Evolutionary conservation across 2,329 filamentous ascomycete species (phyloP).

Genomic region (Akanthomyces uredinophilus): DNA sequence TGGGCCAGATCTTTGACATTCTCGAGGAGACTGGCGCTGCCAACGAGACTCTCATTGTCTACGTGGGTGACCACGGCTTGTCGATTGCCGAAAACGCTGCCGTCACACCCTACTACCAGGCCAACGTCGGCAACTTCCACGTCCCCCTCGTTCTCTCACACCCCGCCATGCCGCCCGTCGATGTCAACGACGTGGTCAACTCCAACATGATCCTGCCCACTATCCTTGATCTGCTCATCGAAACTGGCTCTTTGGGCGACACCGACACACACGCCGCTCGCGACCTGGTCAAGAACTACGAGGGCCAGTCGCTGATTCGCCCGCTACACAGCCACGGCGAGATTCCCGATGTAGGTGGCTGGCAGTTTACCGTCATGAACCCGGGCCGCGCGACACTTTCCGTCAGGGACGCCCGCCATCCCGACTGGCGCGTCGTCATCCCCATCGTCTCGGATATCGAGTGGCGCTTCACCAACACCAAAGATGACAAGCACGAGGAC

Average conservation of each 20-base stretch:
- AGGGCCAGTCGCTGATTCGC: conserved; percentile 32
- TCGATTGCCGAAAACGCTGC: conserved; percentile 29
- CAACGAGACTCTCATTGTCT: conserved; percentile 29
- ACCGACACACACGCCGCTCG: conserved; percentile 22
- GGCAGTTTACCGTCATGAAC: conserved; percentile 32
- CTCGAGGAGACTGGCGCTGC: conserved; percentile 29
- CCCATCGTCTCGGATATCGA: conserved; percentile 28
- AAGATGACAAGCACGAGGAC: conserved; percentile 26
- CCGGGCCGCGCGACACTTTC: conserved; percentile 30
- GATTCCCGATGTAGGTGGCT: conserved; percentile 22
- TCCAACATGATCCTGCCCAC: conserved; percentile 31
- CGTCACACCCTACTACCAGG: conserved; percentile 29
- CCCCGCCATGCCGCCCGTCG: conserved; percentile 27
- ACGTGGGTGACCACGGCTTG: conserved; percentile 30
- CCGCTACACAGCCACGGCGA: conserved; percentile 20
- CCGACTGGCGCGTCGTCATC: conserved; percentile 27
- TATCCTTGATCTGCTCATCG: conserved; percentile 30
- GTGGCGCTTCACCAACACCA: conserved; percentile 28
- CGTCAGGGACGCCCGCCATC: conserved; percentile 28
- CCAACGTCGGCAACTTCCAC: conserved; percentile 28
- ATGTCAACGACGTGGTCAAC: conserved; percentile 28
- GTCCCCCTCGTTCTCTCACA: conserved; percentile 30
- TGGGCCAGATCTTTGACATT: conserved; percentile 26
- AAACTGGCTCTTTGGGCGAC: conserved; percentile 28
- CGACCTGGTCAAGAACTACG: conserved; percentile 29